Base-by-base conservation (phyloP, 306 rosid species). In the Pachyrhizus erosus region DNA sequence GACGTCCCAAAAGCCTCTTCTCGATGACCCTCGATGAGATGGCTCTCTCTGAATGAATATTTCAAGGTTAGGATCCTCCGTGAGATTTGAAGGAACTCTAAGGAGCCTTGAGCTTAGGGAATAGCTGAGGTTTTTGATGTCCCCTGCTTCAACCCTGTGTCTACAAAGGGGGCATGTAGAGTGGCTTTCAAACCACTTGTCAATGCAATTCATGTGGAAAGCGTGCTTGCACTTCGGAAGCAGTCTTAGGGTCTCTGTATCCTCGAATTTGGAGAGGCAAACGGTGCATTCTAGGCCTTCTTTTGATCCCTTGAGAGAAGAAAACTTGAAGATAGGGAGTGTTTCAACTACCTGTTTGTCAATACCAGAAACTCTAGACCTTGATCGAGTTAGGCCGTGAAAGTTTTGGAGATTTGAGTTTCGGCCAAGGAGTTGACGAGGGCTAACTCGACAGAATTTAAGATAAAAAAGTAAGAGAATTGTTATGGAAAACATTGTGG, bases 91-190 rank as follows among this genome's bases (percentile, higher is more conserved):
- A 67, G 87, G 93, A 12, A 78, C 86, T 29, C 84, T 57, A 15
- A 93, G 68, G 70, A 85, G 75, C 40, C 98, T 89, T 85, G 89
- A 88, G 48, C 97, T 93, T 61, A 83, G 40, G 2, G 99, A 90
- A 29, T 49, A 68, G 15, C 83, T 39, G 79, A 89, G 45, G 46
- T 61, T 76, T 33, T 84, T 65, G 37, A 89, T 55, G 33, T 96
- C 97, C 21, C 76, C 90, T 7, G 89, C 45, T 81, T 91, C 85
- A 10, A 93, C 88, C 70, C 62, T 85, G 67, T 68, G 83, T 89
- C 99, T 81, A 81, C 99, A 96, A 31, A 93, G 93, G 79, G 99
- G 99, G 70, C 99, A 96, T 31, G 88, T 96, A 0, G 96, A 86
- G 83, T 93, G 98, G 64, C 80, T 88, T 68, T 93, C 97, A 15